Percentiles rank a stretch among this genome's conserved stretches.
These are phyloP conservation scores for Hypomyces rosellus DNA, from an alignment of 2,329 filamentous ascomycete species.

Conservation along the genomic window DNA sequence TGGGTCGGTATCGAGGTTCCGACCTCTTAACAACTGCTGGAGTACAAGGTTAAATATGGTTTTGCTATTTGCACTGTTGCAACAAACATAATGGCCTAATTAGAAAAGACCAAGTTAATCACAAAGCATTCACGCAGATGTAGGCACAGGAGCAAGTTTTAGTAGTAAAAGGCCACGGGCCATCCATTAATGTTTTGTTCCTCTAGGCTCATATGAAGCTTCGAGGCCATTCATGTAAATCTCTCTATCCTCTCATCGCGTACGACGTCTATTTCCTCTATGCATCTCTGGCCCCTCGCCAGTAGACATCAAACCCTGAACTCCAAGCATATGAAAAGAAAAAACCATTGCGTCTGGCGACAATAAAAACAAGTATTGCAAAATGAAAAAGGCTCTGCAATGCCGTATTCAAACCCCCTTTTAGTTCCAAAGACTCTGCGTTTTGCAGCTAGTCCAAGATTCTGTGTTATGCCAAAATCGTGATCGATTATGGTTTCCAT, in stretches of 20 bases:
- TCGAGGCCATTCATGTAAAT: slow-evolving; percentile 5
- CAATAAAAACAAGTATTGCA: slow-evolving; percentile 3
- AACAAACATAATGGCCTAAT: not conserved
- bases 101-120: slow-evolving; percentile 4
- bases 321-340: slow-evolving; percentile 14
- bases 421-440: not conserved
- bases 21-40: too few relatives aligned
- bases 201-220: not conserved
- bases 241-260: slow-evolving; percentile 11
- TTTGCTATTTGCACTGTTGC: not conserved
- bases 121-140: not conserved
- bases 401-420: not conserved
- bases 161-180: not conserved
- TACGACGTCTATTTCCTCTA: slow-evolving; percentile 13
- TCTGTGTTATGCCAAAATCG: slow-evolving; percentile 1
- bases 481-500: slow-evolving; percentile 1
- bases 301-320: slow-evolving; percentile 14
- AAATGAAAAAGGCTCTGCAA: not conserved
- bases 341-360: slow-evolving; percentile 4
- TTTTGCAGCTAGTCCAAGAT: not conserved
- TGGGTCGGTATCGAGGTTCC: too few relatives aligned
- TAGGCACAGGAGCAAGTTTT: too few relatives aligned
- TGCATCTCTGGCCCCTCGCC: slow-evolving; percentile 11
- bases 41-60: not conserved
- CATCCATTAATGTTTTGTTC: slow-evolving; percentile 3